Evolutionary conservation across 176 grass and related monocot genomes (phyloP), one percentile per base, ranked within the genome.

Genomic region (Phyllostachys edulis): DNA sequence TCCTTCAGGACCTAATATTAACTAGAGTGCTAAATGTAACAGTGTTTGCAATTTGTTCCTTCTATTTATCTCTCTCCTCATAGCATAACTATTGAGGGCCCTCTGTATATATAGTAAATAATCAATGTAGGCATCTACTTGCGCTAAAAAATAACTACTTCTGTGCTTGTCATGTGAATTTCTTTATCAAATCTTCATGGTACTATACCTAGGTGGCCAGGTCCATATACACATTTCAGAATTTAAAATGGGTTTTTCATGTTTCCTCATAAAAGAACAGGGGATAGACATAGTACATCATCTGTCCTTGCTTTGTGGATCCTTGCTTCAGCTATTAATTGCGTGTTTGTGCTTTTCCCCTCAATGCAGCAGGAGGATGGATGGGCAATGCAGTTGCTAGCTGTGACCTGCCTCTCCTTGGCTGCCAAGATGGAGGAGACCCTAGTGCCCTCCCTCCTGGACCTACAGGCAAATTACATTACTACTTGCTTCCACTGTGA

Each of bases 391-490:
- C 88, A 99, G 75, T 82, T 99, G 81, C 88, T 99, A 75, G 92
- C 93, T 72, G 97, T 92, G 85, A 89, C 93, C 67, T 94, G 97
- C 86, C 90, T 99, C 84, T 99, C 97, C 59, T 82, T 99, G 45
- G 93, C 97, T 80, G 85, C 93, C 80, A 99, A 99, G 75, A 94
- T 99, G 93, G 97, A 99, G 84, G 97, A 99, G 70, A 94, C 88
- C 32, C 26, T 96, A 16, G 81, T 99, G 63, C 97, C 97, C 56
- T 91, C 88, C 52, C 91, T 99, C 39, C 84, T 94, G 44, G 97
- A 96, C 78, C 75, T 99, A 73, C 97, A 99, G 91, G 97, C 82
- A 91, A 90, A 90, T 85, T 61, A 69, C 85, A 55, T 14, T 67
- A 50, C 32, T 17, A 65, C 64, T 57, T 76, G 77, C 18, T 57